Conservation (phyloP, 495 filamentous ascomycete species). For the Trichodelitschia bisporula region DNA sequence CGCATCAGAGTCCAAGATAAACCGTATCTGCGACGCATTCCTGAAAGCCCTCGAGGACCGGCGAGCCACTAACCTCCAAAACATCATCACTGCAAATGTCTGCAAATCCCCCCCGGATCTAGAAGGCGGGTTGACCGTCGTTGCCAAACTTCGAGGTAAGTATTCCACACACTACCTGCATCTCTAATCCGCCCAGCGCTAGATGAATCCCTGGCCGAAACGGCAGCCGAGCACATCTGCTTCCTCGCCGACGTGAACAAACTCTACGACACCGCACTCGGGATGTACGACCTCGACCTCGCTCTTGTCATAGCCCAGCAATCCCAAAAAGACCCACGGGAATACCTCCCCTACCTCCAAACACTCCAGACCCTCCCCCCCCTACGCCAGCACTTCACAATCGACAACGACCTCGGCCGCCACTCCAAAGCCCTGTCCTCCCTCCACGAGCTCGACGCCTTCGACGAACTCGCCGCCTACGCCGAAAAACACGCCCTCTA, state of each 20-base stretch:
- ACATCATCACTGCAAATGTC: conserved; percentile 80
- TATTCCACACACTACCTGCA: background rate
- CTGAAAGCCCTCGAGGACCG: conserved; percentile 35
- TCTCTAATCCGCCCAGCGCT: conserved; percentile 17
- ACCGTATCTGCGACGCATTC: conserved; percentile 73
- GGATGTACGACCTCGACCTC: conserved; percentile 76
- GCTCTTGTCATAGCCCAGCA: conserved; percentile 81
- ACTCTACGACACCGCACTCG: conserved; percentile 77
- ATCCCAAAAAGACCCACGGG: conserved; percentile 81
- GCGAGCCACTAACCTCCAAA: conserved; percentile 53
- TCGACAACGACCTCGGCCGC: conserved; percentile 66
- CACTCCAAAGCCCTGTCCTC: conserved; percentile 52
- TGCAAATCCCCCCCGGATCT: conserved; percentile 82
- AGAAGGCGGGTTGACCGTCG: conserved; percentile 57
- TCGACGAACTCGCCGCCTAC: conserved; percentile 57
- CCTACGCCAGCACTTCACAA: conserved; percentile 48
- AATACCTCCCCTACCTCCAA: conserved; percentile 88
- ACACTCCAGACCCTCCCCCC: conserved; percentile 48
- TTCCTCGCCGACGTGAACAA: conserved; percentile 83
- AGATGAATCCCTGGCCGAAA: conserved; percentile 43
- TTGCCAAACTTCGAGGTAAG: conserved; percentile 43
- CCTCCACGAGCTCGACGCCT: conserved; percentile 39
- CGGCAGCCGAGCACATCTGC: conserved; percentile 84
- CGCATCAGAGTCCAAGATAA: conserved; percentile 31
- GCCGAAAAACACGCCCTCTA: conserved; percentile 59